Percentiles rank a stretch among this genome's conserved stretches.
These are phyloP conservation scores for Wickerhamiella lipophila DNA, from an alignment of 805 yeast species.

Conservation along the genomic window DNA sequence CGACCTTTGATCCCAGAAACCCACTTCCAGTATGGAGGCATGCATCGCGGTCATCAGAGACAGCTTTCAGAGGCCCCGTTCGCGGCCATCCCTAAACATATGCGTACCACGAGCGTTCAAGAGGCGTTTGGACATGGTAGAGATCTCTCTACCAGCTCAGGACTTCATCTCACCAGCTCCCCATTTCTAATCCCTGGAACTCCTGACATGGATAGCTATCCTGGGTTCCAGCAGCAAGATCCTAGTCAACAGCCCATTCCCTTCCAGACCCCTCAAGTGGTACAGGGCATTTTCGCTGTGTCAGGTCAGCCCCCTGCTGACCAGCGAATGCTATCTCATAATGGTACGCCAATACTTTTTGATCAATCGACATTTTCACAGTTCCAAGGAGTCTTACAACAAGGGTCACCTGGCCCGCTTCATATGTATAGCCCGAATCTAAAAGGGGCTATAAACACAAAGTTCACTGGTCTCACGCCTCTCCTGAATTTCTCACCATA, in stretches of 20 bases:
- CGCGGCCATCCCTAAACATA: constrained; percentile 2
- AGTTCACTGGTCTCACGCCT: constrained; percentile 6
- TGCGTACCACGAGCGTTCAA: constrained; percentile 4
- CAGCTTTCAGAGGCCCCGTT: neutral
- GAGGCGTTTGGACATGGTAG: neutral
- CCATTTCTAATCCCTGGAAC: constrained; percentile 1
- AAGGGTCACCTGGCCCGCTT: constrained; percentile 10
- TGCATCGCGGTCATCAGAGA: neutral
- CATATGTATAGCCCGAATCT: constrained; percentile 3
- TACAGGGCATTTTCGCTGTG: constrained; percentile 4
- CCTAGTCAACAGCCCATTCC: neutral
- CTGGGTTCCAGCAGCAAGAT: neutral
- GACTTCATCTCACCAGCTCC: neutral
- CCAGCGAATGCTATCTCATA: neutral
- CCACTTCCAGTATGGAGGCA: constrained; percentile 1
- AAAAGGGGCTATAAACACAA: neutral
- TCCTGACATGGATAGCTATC: neutral
- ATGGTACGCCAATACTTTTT: neutral
- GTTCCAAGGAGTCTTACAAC: neutral
- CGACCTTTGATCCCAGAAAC: neutral
- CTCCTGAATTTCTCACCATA: constrained; percentile 6
- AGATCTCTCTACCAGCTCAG: neutral
- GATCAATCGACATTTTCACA: constrained; percentile 3
- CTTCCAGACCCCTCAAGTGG: neutral
- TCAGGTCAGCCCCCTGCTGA: neutral